A percentile compares a stretch with the other conserved stretches of the same genome.
Conservation (phyloP, 495 filamentous ascomycete genomes). For the Geopyxis carbonaria region DNA sequence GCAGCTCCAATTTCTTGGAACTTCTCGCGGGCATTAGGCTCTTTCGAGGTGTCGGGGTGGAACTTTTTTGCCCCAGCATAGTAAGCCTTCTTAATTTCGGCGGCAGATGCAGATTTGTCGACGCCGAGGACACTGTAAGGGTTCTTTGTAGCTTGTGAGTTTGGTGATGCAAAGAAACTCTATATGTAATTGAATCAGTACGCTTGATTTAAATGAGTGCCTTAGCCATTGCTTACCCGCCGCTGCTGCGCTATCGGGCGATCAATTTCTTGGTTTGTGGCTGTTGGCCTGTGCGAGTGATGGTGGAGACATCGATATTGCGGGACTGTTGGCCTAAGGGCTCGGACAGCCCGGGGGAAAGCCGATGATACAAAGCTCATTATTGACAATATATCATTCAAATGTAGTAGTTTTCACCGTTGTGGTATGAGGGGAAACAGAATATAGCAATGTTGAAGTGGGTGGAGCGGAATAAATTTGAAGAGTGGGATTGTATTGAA, state of each 20-base stretch:
- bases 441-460: too few species aligned
- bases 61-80: slow-evolving; percentile 97
- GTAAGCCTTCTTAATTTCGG: slow-evolving; percentile 96
- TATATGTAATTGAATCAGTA: slow-evolving; percentile 28
- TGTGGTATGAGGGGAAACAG: too few species aligned
- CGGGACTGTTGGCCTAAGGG: slow-evolving; percentile 6
- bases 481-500: too few species aligned
- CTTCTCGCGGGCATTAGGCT: slow-evolving; percentile 73
- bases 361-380: slow-evolving; percentile 19
- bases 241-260: not conserved
- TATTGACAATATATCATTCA: too few species aligned
- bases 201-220: too few species aligned
- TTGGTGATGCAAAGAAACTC: slow-evolving; percentile 59
- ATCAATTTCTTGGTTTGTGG: not conserved
- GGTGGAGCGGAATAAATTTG: too few species aligned
- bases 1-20: slow-evolving; percentile 81
- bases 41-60: slow-evolving; percentile 96
- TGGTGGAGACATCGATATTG: slow-evolving; percentile 16
- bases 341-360: slow-evolving; percentile 14
- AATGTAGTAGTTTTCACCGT: too few species aligned
- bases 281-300: not conserved
- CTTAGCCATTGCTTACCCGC: slow-evolving; percentile 9
- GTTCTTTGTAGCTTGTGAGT: slow-evolving; percentile 43
- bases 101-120: slow-evolving; percentile 52
- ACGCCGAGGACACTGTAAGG: slow-evolving; percentile 83